phyloP scores from a whole-genome alignment of 2,329 filamentous ascomycete species.

The Aspergillus luchuensis region DNA sequence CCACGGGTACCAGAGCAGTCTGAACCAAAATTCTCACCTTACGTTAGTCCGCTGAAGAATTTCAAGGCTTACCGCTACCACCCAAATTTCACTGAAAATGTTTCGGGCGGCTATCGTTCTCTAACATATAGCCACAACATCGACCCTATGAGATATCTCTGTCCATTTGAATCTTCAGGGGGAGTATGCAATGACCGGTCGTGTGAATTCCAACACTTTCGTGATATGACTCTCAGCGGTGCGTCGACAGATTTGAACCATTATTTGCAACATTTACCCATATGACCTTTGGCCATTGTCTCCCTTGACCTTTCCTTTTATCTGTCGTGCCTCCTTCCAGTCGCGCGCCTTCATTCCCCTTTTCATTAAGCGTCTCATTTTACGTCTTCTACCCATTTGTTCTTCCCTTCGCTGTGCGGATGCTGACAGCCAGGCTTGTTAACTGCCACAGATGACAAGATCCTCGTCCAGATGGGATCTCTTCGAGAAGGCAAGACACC shows the following conservation, averaged over 20 bases:
- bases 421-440: slow-evolving; percentile 46
- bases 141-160: slow-evolving; percentile 71
- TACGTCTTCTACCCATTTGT: slow-evolving; percentile 8
- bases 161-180: slow-evolving; percentile 71
- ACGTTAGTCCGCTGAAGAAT: slow-evolving; percentile 77
- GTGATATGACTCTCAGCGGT: slow-evolving; percentile 72
- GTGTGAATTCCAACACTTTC: slow-evolving; percentile 81
- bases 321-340: background rate
- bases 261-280: slow-evolving; percentile 24
- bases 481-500: slow-evolving; percentile 49
- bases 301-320: slow-evolving; percentile 15
- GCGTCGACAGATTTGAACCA: slow-evolving; percentile 54
- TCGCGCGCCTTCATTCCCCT: too few species aligned
- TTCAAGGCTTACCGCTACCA: slow-evolving; percentile 93
- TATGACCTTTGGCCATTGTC: slow-evolving; percentile 16
- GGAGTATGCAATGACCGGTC: slow-evolving; percentile 71
- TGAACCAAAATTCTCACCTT: slow-evolving; percentile 59
- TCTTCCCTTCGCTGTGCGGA: slow-evolving; percentile 31
- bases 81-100: slow-evolving; percentile 68
- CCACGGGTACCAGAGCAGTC: slow-evolving; percentile 20
- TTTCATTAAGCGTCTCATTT: background rate
- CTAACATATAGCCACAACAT: slow-evolving; percentile 93
- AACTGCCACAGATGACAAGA: slow-evolving; percentile 52
- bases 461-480: slow-evolving; percentile 53
- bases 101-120: slow-evolving; percentile 78